Conservation (phyloP, 2,329 filamentous ascomycete genomes). For the Gnomoniopsis smithogilvyi region DNA sequence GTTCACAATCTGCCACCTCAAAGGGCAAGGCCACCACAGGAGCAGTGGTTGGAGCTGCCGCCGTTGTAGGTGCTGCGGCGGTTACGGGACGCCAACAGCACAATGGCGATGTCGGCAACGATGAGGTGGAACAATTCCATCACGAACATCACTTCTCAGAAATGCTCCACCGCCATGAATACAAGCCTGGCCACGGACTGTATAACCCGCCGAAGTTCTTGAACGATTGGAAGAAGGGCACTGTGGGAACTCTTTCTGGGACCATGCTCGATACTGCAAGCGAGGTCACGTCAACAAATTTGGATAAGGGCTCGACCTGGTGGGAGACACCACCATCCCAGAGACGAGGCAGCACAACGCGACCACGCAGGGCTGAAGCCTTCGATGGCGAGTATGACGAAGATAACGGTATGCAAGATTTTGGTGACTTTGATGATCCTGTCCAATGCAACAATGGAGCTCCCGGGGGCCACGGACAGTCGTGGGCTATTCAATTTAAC, state of each 20-base stretch:
- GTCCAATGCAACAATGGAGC: background rate
- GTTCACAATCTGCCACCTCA: conserved; percentile 9
- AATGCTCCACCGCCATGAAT: conserved; percentile 39
- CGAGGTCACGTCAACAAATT: conserved; percentile 27
- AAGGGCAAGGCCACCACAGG: background rate
- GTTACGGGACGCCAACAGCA: conserved; percentile 10
- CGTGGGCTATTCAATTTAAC: conserved; percentile 7
- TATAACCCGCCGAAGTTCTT: conserved; percentile 61
- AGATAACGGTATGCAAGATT: conserved; percentile 43
- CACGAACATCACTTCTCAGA: conserved; percentile 33
- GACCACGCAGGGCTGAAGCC: conserved; percentile 55
- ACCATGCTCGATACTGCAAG: conserved; percentile 58
- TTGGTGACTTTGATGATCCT: background rate
- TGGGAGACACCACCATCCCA: conserved; percentile 63
- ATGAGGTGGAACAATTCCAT: conserved; percentile 22
- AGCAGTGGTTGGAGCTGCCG: conserved; percentile 12
- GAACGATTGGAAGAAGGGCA: conserved; percentile 71
- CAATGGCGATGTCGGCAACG: conserved; percentile 30
- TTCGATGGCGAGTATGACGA: conserved; percentile 69
- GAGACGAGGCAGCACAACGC: conserved; percentile 44
- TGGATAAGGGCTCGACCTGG: conserved; percentile 59
- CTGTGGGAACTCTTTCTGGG: conserved; percentile 57
- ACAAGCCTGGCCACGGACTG: conserved; percentile 48
- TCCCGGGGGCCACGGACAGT: conserved; percentile 1
- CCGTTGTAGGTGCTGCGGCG: conserved; percentile 6